Conservation (phyloP, 768 basidiomycete genomes). For the Termitomyces sp. region DNA sequence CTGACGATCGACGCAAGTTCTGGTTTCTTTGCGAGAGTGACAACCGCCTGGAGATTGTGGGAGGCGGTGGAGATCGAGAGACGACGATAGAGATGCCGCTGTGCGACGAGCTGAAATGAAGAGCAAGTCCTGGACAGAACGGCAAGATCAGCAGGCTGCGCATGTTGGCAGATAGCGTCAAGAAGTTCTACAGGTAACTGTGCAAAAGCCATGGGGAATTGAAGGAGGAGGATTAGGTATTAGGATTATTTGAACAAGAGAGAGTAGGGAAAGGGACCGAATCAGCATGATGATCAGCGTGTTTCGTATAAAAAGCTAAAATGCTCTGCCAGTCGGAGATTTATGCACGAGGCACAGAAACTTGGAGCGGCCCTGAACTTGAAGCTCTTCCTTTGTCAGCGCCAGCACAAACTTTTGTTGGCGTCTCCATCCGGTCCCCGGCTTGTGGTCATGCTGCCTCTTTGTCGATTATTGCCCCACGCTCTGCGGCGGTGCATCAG, state of each 20-base stretch:
- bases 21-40: constrained; percentile 53
- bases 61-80: constrained; percentile 40
- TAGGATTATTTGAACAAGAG: neutral
- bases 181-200: constrained; percentile 60
- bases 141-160: constrained; percentile 34
- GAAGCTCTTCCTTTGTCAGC: constrained; percentile 7
- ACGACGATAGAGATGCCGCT: constrained; percentile 59
- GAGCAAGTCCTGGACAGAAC: constrained; percentile 41
- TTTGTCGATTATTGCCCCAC: constrained; percentile 6
- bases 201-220: constrained; percentile 37
- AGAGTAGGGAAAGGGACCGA: constrained; percentile 13
- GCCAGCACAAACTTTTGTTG: constrained; percentile 7
- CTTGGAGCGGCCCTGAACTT: constrained; percentile 13
- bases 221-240: constrained; percentile 7
- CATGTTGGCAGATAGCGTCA: constrained; percentile 39
- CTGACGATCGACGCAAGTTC: constrained; percentile 58
- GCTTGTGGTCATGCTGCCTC: constrained; percentile 12
- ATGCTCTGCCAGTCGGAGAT: constrained; percentile 11
- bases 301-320: constrained; percentile 18
- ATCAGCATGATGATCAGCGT: constrained; percentile 21
- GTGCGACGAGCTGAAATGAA: constrained; percentile 43
- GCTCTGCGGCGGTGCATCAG: constrained; percentile 5
- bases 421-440: neutral
- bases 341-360: constrained; percentile 16
- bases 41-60: constrained; percentile 43